Conservation (phyloP, 805 yeast species). For the Saccharomycopsis fermentans region DNA sequence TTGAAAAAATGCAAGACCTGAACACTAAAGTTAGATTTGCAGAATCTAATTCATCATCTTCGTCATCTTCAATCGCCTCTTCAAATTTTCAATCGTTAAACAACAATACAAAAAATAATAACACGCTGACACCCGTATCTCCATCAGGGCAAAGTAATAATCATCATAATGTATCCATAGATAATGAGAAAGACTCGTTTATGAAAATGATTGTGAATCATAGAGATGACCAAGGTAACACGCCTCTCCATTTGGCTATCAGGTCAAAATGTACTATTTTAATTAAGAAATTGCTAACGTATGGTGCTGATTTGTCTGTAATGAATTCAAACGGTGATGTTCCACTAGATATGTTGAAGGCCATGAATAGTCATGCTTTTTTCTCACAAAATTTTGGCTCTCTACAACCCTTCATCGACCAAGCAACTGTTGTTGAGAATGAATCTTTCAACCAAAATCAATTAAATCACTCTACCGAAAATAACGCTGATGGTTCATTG, state of each 20-base stretch:
- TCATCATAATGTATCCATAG: slow-evolving; percentile 4
- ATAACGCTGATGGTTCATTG: background rate
- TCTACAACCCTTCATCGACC: background rate
- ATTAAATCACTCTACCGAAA: background rate
- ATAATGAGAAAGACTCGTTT: slow-evolving; percentile 28
- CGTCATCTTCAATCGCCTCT: slow-evolving; percentile 8
- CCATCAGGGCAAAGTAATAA: slow-evolving; percentile 19
- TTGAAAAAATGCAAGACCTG: background rate
- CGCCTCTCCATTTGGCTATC: slow-evolving; percentile 74
- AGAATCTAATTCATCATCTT: background rate
- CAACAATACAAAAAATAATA: slow-evolving; percentile 20
- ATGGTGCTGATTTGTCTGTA: slow-evolving; percentile 30
- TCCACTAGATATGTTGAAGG: slow-evolving; percentile 19
- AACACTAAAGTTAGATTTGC: background rate
- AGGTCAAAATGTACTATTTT: slow-evolving; percentile 40
- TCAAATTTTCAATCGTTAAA: slow-evolving; percentile 22
- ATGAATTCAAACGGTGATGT: slow-evolving; percentile 23
- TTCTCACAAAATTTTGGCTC: background rate
- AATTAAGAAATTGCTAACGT: slow-evolving; percentile 32
- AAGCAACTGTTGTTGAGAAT: background rate
- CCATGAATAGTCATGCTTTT: background rate
- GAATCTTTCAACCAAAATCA: background rate
- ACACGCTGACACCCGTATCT: slow-evolving; percentile 15
- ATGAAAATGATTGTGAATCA: slow-evolving; percentile 57
- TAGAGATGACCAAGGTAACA: slow-evolving; percentile 75